Evolutionary conservation across 106 monocot genomes (phyloP), one percentile per base, ranked within the genome.

Genomic region (Acanthochlamys bracteata): DNA sequence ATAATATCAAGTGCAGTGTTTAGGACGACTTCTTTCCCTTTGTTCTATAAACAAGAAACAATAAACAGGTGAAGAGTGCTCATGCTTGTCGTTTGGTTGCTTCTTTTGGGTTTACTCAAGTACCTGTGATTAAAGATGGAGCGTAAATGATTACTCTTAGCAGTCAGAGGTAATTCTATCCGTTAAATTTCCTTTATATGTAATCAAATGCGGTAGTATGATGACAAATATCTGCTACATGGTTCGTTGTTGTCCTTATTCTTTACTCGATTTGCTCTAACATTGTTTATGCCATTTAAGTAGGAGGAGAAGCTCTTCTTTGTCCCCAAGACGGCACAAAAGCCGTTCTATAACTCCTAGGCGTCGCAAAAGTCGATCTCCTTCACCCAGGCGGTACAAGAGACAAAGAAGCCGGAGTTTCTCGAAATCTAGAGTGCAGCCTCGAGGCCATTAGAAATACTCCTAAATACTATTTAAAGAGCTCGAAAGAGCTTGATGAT

Each of bases 281-380:
- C 40, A 17, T 41, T 61, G 25, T 21, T 20, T 20, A 22, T 24
- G 62, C 57, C 8, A 39, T 68, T 67, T 66, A 58, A 17, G 33
- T 66, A 96, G 96, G 82, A 78, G 85, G 66, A 84, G 71, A 91
- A 91, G 84, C 57, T 82, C 68, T 25, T 85, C 93, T 60, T 73
- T 76, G 39, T 80, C 85, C 11, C 80, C 83, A 56, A 85, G 83
- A 66, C 66, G 80, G 74, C 80, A 65, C 51, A 78, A 78, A 69
- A 93, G 82, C 42, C 84, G 78, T 25, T 96, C 90, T 68, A 79
- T 78, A 68, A 84, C 90, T 58, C 80, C 87, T 47, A 80, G 82
- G 53, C 63, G 82, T 39, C 76, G 63, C 13, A 83, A 78, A 74
- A 88, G 83, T 61, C 74, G 74, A 14, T 85, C 84, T 41, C 80